Percentiles rank a stretch among this genome's conserved stretches.
Evolutionary conservation across 768 basidiomycete species (phyloP).

Genomic region (Auricularia sp.): DNA sequence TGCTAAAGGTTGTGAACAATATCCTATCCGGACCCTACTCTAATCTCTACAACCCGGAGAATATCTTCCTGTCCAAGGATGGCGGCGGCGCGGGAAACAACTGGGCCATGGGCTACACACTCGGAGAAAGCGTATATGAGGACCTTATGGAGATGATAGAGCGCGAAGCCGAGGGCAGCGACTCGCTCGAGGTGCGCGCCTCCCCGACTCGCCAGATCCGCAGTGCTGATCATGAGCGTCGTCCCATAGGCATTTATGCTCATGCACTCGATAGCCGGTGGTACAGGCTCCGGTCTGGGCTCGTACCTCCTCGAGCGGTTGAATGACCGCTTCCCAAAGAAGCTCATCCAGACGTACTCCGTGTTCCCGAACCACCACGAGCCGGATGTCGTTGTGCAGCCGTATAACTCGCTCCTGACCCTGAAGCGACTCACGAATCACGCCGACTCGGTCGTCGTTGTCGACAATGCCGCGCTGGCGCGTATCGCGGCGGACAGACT

Average conservation of each 20-base stretch:
- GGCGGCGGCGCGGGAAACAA: conserved; percentile 98
- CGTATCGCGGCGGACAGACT: conserved; percentile 89
- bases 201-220: not conserved
- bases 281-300: conserved; percentile 97
- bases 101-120: conserved; percentile 91
- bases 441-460: conserved; percentile 93
- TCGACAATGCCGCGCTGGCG: conserved; percentile 90
- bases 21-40: conserved; percentile 84
- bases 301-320: conserved; percentile 95
- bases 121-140: conserved; percentile 86
- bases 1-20: conserved; percentile 81
- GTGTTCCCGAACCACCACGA: conserved; percentile 94
- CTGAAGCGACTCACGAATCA: conserved; percentile 91
- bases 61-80: conserved; percentile 91
- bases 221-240: not conserved
- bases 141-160: conserved; percentile 99
- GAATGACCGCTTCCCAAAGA: conserved; percentile 97
- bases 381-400: conserved; percentile 95
- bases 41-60: conserved; percentile 91
- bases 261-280: conserved; percentile 97
- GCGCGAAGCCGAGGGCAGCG: conserved; percentile 94
- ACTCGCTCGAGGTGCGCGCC: conserved; percentile 78
- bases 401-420: conserved; percentile 91
- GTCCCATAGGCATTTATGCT: conserved; percentile 85
- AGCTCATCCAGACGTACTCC: conserved; percentile 97